phyloP scores from a whole-genome alignment of 2,329 filamentous ascomycete genomes.

The Phialemoniopsis sp. region DNA sequence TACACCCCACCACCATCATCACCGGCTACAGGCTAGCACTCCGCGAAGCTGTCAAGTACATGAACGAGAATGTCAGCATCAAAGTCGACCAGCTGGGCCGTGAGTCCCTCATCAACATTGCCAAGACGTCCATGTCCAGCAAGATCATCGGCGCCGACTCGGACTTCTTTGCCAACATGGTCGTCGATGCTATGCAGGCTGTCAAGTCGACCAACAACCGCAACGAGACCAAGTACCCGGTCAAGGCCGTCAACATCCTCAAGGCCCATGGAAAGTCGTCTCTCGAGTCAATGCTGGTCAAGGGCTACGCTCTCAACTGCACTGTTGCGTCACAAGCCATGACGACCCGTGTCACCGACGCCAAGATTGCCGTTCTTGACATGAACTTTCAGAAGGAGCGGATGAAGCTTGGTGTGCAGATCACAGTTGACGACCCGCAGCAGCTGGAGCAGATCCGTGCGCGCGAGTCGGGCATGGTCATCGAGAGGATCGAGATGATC shows the following conservation, averaged over 20 bases:
- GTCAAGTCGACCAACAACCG: slow-evolving; percentile 92
- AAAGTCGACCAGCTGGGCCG: slow-evolving; percentile 90
- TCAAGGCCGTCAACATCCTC: slow-evolving; percentile 98
- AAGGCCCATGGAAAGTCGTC: slow-evolving; percentile 96
- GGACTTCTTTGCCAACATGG: slow-evolving; percentile 96
- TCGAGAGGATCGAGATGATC: slow-evolving; percentile 95
- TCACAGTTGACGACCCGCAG: slow-evolving; percentile 94
- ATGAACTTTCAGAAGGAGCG: slow-evolving; percentile 99
- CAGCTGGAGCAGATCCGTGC: slow-evolving; percentile 97
- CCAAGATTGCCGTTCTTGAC: slow-evolving; percentile 94
- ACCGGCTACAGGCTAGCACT: slow-evolving; percentile 95
- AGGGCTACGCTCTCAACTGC: slow-evolving; percentile 97
- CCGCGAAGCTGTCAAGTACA: slow-evolving; percentile 95
- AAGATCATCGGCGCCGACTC: slow-evolving; percentile 97
- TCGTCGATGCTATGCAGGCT: slow-evolving; percentile 91
- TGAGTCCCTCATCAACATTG: slow-evolving; percentile 89
- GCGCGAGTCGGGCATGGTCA: slow-evolving; percentile 86
- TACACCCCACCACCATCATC: slow-evolving; percentile 99
- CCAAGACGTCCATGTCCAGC: slow-evolving; percentile 98
- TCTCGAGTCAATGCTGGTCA: slow-evolving; percentile 83
- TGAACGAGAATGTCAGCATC: slow-evolving; percentile 96
- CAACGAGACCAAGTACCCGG: slow-evolving; percentile 91
- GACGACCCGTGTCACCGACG: slow-evolving; percentile 86
- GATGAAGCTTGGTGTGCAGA: slow-evolving; percentile 98
- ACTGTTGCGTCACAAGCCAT: slow-evolving; percentile 98